Base-by-base conservation (phyloP, 2,329 filamentous ascomycete species). In the Ceratocystiopsis sp. region DNA sequence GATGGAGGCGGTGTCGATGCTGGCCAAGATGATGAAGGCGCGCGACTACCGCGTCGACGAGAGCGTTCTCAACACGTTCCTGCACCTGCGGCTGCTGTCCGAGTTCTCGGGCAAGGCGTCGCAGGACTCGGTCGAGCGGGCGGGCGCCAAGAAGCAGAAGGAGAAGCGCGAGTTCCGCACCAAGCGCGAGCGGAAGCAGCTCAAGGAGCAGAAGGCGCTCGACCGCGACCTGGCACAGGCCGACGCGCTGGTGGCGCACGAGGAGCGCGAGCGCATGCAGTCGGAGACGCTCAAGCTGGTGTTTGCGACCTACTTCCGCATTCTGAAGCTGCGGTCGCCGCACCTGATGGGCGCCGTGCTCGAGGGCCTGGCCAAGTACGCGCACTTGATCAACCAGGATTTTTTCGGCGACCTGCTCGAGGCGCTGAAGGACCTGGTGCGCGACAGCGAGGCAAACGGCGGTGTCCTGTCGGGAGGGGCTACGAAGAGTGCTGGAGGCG, bases 371-470 rank as follows among this genome's bases (percentile, higher is more conserved):
- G 87, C 89, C 41, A 86, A 86, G 57, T 98, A 93, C 57, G 80
- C 87, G 4, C 91, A 95, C 58, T 71, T 98, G 46, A 98, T 98
- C 69, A 98, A 98, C 64, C 86, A 98, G 57, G 85, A 98, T 57
- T 96, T 98, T 67, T 98, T 98, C 54, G 91, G 89, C 25, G 91
- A 98, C 57, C 70, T 98, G 29, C 73, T 98, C 12, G 91, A 96
- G 61, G 89, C 86, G 0, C 68, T 98, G 35, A 93, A 93, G 59
- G 91, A 98, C 50, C 73, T 98, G 38, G 89, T 96, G 53, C 74
- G 76, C 4, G 75, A 87, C 51, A 80, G 82, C 42, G 73, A 80
- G 54, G 67, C 69, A 64, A 66, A 68, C 1, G 67, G 69, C 0
- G 65, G 70, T 15, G 4, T 21, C 8, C 21, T 4, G 8, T 4